Evolutionary conservation across 2,329 filamentous ascomycete genomes (phyloP), one percentile per base, ranked within the genome.

Genomic region (Diplodia scrobiculata): DNA sequence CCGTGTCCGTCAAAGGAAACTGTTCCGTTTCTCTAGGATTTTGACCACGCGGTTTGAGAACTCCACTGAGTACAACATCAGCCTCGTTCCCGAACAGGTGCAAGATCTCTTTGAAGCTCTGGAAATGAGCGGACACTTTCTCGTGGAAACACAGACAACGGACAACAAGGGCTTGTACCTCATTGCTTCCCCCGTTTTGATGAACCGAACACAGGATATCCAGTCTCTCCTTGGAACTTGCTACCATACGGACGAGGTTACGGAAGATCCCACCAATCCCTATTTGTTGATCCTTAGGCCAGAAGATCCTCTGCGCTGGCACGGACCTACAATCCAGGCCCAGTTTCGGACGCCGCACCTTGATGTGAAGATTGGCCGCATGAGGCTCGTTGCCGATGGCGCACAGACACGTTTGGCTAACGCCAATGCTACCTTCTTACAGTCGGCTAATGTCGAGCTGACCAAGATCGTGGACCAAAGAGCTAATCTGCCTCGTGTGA

Each of bases 41-140:
- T 79, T 99, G 65, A 93, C 91, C 71, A 91, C 97, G 74, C 88
- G 94, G 67, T 99, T 99, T 73, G 95, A 99, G 77, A 98, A 99
- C 74, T 91, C 91, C 5, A 96, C 92, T 10, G 95, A 99, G 77
- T 97, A 95, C 78, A 97, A 91, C 76, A 90, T 98, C 73, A 88
- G 90, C 41, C 86, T 92, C 67, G 81, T 85, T 2, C 84, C 92
- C 65, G 81, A 85, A 4, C 85, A 86, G 68, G 83, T 96, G 68
- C 87, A 89, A 67, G 87, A 90, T 45, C 85, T 99, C 32, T 90
- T 93, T 69, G 91, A 96, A 70, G 87, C 91, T 27, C 84, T 99
- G 9, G 86, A 91, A 13, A 83, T 90, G 50, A 90, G 91, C 0
- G 91, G 91, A 2, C 95, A 99, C 75, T 96, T 98, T 72, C 85